Conservation (phyloP, 2,329 filamentous ascomycete species). For the Fusarium algeriense region DNA sequence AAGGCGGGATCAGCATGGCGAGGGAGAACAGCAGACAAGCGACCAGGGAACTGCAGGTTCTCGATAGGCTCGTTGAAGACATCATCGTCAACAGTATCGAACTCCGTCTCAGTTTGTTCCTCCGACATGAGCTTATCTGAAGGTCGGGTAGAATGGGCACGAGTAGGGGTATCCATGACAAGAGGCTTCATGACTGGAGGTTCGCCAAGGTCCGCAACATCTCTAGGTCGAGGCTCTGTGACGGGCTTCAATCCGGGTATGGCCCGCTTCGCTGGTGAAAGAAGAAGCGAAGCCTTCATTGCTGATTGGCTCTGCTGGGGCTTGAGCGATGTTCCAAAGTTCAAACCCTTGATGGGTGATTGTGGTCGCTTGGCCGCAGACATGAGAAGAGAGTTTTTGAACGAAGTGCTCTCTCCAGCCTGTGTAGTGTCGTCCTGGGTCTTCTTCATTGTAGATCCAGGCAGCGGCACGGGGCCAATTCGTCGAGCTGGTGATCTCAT, state of each 20-base stretch:
- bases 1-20: constrained; percentile 57
- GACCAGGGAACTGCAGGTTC: constrained; percentile 58
- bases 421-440: constrained; percentile 19
- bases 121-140: constrained; percentile 56
- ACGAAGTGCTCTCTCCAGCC: constrained; percentile 47
- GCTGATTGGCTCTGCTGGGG: constrained; percentile 53
- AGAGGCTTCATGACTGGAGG: constrained; percentile 55
- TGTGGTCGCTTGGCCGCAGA: constrained; percentile 66
- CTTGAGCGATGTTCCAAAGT: constrained; percentile 44
- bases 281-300: constrained; percentile 60
- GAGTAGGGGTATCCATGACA: constrained; percentile 50
- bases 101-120: constrained; percentile 44
- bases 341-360: constrained; percentile 58
- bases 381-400: constrained; percentile 60
- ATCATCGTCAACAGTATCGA: constrained; percentile 47
- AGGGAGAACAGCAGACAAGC: constrained; percentile 60
- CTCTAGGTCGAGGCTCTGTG: constrained; percentile 44
- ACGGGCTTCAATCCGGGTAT: constrained; percentile 53
- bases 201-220: constrained; percentile 39
- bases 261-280: constrained; percentile 65
- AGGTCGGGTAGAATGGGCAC: constrained; percentile 44
- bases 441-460: constrained; percentile 51
- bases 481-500: constrained; percentile 68
- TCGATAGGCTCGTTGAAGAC: constrained; percentile 52
- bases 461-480: constrained; percentile 49